A percentile compares a stretch with the other conserved stretches of the same genome.
phyloP scores from a whole-genome alignment of 2,329 filamentous ascomycete genomes.

The Triangularia verruculosa region DNA sequence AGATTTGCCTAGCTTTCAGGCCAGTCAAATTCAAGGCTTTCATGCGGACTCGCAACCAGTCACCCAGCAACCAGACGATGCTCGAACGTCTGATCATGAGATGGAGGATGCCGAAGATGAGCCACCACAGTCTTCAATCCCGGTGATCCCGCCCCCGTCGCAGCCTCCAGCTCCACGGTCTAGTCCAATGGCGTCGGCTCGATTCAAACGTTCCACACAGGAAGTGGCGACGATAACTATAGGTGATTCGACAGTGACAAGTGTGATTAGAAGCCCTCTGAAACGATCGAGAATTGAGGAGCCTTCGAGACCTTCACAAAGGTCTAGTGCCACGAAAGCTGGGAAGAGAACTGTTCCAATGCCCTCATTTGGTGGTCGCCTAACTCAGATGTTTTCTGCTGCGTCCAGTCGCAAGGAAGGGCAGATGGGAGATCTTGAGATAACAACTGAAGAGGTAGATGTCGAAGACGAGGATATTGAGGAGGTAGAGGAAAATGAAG shows the following conservation, averaged over 20 bases:
- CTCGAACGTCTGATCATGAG: constrained; percentile 8
- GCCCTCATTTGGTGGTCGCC: constrained; percentile 44
- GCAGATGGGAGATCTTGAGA: constrained; percentile 19
- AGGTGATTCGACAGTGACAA: constrained; percentile 64
- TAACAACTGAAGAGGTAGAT: constrained; percentile 20
- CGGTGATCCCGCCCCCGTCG: constrained; percentile 32
- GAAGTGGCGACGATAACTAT: constrained; percentile 74
- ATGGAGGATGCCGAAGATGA: constrained; percentile 10
- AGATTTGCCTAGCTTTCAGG: neutral
- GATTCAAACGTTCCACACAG: constrained; percentile 55
- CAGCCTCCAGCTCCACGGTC: constrained; percentile 31
- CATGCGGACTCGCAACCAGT: constrained; percentile 11
- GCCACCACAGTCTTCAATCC: constrained; percentile 16
- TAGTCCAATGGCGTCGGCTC: constrained; percentile 22
- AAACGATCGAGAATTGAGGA: constrained; percentile 39
- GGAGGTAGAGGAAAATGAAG: constrained; percentile 21
- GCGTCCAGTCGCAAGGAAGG: constrained; percentile 29
- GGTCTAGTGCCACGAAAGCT: neutral
- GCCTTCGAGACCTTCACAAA: neutral
- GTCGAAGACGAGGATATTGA: constrained; percentile 17
- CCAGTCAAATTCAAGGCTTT: neutral
- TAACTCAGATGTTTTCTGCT: constrained; percentile 45
- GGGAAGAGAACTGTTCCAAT: constrained; percentile 29
- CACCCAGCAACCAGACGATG: constrained; percentile 5
- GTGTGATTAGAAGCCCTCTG: constrained; percentile 58